phyloP scores from a whole-genome alignment of 352 stramenopile species.

The Nannochloropsis limnetica region DNA sequence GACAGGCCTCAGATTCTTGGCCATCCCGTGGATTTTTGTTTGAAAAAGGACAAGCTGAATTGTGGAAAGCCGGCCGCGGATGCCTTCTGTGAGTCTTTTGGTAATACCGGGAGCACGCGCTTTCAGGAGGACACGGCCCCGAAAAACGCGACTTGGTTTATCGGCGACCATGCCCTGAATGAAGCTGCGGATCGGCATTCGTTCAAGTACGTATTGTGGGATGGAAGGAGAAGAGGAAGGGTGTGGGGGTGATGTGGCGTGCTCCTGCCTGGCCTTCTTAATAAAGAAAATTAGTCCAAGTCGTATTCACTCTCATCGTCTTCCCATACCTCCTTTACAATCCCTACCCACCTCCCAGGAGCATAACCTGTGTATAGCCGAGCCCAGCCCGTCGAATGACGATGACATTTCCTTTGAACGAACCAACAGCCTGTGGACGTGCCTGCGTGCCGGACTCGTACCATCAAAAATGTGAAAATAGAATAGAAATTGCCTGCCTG shows the following conservation, averaged over 20 bases:
- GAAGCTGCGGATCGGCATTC: conserved; percentile 8
- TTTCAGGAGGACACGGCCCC: not conserved
- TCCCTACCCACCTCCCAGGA: not conserved
- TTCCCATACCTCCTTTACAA: not conserved
- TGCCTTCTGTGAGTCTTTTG: conserved; percentile 28
- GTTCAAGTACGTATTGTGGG: not conserved
- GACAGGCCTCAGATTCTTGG: not conserved
- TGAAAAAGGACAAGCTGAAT: not conserved
- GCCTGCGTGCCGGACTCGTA: not conserved
- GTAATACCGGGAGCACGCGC: not conserved
- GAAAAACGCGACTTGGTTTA: not conserved
- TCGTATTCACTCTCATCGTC: not conserved
- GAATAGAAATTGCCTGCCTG: not conserved
- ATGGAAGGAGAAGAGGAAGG: not conserved
- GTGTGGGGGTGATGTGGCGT: not conserved
- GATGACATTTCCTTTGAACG: not conserved
- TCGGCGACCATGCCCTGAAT: conserved; percentile 19
- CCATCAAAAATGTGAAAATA: not conserved
- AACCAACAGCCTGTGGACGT: no score
- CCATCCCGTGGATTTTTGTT: not conserved
- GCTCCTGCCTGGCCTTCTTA: no score
- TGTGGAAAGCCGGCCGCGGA: not conserved
- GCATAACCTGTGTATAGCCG: conserved; percentile 10
- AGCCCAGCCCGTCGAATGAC: not conserved
- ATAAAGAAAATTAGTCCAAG: no score